Base-by-base conservation (phyloP, 1,284 basidiomycete species). In the Wolfiporia cocos region DNA sequence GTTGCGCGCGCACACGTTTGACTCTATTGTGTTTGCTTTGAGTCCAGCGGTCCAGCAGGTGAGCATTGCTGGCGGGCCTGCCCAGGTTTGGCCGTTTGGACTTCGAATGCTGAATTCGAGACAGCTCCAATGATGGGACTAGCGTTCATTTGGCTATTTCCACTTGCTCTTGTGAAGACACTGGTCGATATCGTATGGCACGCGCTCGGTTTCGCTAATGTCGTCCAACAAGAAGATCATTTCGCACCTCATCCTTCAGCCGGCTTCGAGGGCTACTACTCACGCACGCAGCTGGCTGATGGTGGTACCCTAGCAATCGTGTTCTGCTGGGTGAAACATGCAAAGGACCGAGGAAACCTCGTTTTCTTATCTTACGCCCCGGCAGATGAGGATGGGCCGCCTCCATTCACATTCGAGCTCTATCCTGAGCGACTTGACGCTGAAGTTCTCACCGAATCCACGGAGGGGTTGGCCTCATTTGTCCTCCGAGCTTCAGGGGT, bases 201-300 rank as follows among this genome's bases (percentile, higher is more conserved):
- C 11, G 10, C 4, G 9, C 10, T 35, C 14, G 32, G 34, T 9
- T 2, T 37, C n/a, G 4, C 32, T 4, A 12, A 17, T 28, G 10
- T 18, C n/a, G 22, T 5, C 1, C 14, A 11, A 5, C 36, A 36
- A 31, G 12, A 10, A 4, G 56, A 58, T 45, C 51, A 56, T 41
- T 56, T 58, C 39, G 51, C 54, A 2, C 54, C 56, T 14, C 56
- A 58, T 39, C 15, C 45, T 2, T 36, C 47, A 14, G 37, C 53
- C 3, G 46, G 43, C 11, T 58, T 58, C 43, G 56, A 58, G 34
- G 56, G 56, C 6, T 58, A 53, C 46, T 58, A 58, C 42, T 49
- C 53, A 5, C 54, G 56, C 18, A 47, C 49, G 2, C 49, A 50
- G 39, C 49, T 54, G 22, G 51, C 49, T 11, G 51, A 53, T 35